phyloP scores from a whole-genome alignment of 192 early-diverging fungal species.

The Jimgerdemannia lactiflua region DNA sequence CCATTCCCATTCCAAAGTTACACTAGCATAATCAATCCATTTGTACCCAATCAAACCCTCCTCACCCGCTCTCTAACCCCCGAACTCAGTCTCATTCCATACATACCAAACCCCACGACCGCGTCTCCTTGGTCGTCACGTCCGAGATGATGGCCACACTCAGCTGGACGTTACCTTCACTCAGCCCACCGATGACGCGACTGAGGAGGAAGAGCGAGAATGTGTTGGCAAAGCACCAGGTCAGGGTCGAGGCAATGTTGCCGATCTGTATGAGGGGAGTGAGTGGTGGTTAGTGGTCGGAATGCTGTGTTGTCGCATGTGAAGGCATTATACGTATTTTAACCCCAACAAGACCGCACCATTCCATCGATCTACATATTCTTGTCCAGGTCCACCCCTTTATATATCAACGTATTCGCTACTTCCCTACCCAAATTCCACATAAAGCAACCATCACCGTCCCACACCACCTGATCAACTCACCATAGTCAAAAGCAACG shows the following conservation, averaged over 20 bases:
- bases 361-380: neutral
- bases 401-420: neutral
- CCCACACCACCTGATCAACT: neutral
- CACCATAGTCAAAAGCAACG: constrained; percentile 87
- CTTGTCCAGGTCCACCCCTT: neutral
- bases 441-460: neutral
- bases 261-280: constrained; percentile 55
- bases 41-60: neutral
- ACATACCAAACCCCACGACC: constrained; percentile 78
- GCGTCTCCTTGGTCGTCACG: constrained; percentile 71
- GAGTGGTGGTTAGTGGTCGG: neutral
- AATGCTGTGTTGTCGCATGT: too few species aligned
- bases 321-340: too few species aligned
- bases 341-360: too few species aligned
- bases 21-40: too few species aligned
- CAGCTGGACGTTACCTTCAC: constrained; percentile 98
- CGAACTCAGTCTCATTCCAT: neutral
- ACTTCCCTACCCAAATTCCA: neutral
- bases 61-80: neutral
- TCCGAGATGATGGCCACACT: constrained; percentile 96
- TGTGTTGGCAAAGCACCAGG: constrained; percentile 88
- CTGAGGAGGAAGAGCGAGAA: constrained; percentile 86
- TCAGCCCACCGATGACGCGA: constrained; percentile 87
- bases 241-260: constrained; percentile 80
- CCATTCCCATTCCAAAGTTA: too few species aligned